Evolutionary conservation across 257 asterid genomes (phyloP), one percentile per base, ranked within the genome.

Genomic region (Fraxinus anomala): DNA sequence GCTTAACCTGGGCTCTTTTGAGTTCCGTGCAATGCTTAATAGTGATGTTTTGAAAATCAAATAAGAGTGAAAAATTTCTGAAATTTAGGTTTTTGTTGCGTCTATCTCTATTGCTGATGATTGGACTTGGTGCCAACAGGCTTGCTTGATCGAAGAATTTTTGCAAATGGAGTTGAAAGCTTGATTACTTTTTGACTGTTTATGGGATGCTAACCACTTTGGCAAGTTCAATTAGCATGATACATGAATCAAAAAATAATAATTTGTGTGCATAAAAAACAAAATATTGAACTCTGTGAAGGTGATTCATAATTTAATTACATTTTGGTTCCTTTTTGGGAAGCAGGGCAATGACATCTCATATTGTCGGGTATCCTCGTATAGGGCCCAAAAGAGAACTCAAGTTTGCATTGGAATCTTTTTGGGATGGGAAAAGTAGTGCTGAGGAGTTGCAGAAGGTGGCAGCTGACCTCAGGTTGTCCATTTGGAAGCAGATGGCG

Each of bases 401-500:
- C 37, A 92, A 92, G 80, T 88, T 92, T 84, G 96, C 96, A 21
- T 76, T 92, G 70, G 97, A 92, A 66, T 91, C 96, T 26, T 91
- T 91, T 85, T 92, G 96, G 97, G 96, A 92, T 79, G 89, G 90
- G 66, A 91, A 89, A 83, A 88, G 89, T 82, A 77, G 86, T 31
- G 91, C 92, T 31, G 92, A 87, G 69, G 92, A 92, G 42, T 76
- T 92, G 92, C 84, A 91, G 63, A 89, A 86, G 82, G 92, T 87
- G 67, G 86, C 91, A 44, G 78, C 91, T 73, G 91, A 85, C 56
- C 90, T 92, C 70, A 85, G 96, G 81, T 75, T 82, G 66, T 90
- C 91, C 68, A 88, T 84, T 47, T 91, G 97, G 97, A 92, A 88
- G 82, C 94, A 89, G 85, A 92, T 92, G 96, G 80, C 91, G n/a